Percentiles rank a stretch among this genome's conserved stretches.
phyloP scores from a whole-genome alignment of 805 yeast species.

The Maudiozyma turicensis region DNA sequence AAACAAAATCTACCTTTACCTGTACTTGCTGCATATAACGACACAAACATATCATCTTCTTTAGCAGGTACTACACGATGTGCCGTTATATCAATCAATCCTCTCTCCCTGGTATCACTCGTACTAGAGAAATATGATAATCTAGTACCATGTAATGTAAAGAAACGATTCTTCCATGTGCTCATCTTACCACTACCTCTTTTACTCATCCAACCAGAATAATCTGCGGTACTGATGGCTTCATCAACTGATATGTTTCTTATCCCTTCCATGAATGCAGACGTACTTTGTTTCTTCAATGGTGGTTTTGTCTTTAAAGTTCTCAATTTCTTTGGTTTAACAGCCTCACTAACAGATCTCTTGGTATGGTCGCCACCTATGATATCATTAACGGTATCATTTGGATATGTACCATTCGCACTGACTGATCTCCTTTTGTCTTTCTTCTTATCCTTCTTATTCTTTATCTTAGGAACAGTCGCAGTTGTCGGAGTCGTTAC shows the following conservation, averaged over 20 bases:
- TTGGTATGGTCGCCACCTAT: slow-evolving; percentile 23
- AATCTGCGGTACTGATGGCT: slow-evolving; percentile 64
- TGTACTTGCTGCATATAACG: slow-evolving; percentile 84
- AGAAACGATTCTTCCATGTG: slow-evolving; percentile 83
- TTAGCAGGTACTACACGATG: slow-evolving; percentile 79
- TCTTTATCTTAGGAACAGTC: not conserved
- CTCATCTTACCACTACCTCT: slow-evolving; percentile 76
- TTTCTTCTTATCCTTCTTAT: slow-evolving; percentile 5
- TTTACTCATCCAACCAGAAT: slow-evolving; percentile 94
- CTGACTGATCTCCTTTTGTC: slow-evolving; percentile 41
- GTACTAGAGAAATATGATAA: slow-evolving; percentile 75
- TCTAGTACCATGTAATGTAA: slow-evolving; percentile 86
- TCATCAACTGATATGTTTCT: slow-evolving; percentile 64
- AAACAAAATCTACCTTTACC: slow-evolving; percentile 93
- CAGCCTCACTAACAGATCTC: slow-evolving; percentile 41
- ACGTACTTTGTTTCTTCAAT: slow-evolving; percentile 49
- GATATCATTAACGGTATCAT: slow-evolving; percentile 6
- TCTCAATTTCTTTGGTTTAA: slow-evolving; percentile 42
- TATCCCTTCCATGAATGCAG: slow-evolving; percentile 85
- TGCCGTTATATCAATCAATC: slow-evolving; percentile 90
- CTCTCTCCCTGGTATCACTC: slow-evolving; percentile 77
- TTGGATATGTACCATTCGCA: slow-evolving; percentile 33
- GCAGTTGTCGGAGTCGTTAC: not conserved
- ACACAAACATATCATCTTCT: slow-evolving; percentile 77
- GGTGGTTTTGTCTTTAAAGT: slow-evolving; percentile 43